Base-by-base conservation (phyloP, 2,329 filamentous ascomycete species). In the Diaporthe sp. region DNA sequence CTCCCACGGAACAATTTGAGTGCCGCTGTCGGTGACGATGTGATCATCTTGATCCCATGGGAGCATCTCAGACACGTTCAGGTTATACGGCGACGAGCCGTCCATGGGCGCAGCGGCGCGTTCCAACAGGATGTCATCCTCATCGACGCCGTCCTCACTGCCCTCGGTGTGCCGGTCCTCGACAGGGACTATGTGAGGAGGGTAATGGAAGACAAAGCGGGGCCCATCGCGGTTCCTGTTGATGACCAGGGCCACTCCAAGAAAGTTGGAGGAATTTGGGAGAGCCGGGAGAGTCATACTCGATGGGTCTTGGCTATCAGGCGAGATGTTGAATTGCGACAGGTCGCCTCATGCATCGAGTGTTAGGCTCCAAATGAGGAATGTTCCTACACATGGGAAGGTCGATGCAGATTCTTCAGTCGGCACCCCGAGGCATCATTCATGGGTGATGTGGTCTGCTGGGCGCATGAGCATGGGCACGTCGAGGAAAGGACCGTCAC, bases 121-220 rank as follows among this genome's bases (percentile, higher is more conserved):
- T 77, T 89, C 87, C 17, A 88, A 83, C 22, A 90, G 81, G 34
- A 85, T 82, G 77, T 91, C 90, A 70, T 91, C 89, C 34, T 89
- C 85, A 67, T 90, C 87, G 31, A 82, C 84, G 39, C 84, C 83
- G 22, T 81, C 81, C 25, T 80, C 79, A 4, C 80, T 80, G n/a
- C 82, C 83, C 78, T 80, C 75, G n/a, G 80, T 82, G 39, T 81
- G 69, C 77, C 82, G 67, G 81, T 83, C 76, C 83, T 82, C 80
- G 83, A 80, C 86, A 84, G 79, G 82, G 12, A 81, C 81, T 58
- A 90, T 87, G 62, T 86, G 83, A n/a, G 92, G 89, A n/a, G 95
- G 95, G 81, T 97, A 97, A 84, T 98, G 94, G 83, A 96, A 98
- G 80, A 97, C 93, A 80, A 97, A 93, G 78, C 92, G 91, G 39